Evolutionary conservation across 495 filamentous ascomycete species (phyloP).

Genomic region (Talaromyces wortmannii): DNA sequence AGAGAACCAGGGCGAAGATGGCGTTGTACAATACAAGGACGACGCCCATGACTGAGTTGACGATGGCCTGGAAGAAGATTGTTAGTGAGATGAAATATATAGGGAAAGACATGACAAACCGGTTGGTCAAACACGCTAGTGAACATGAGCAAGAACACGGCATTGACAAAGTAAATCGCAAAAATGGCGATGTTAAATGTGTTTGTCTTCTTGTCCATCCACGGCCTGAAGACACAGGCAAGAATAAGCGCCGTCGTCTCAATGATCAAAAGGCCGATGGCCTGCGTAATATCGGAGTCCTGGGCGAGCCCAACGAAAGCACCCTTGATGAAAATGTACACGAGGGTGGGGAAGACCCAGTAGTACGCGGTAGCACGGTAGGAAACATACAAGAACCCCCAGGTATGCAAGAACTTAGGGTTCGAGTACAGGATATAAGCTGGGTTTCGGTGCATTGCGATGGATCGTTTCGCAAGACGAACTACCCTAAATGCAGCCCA

Average conservation of each 20-base stretch:
- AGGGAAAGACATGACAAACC: constrained; percentile 35
- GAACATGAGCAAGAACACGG: constrained; percentile 66
- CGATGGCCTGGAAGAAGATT: constrained; percentile 40
- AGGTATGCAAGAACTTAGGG: constrained; percentile 76
- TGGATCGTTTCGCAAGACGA: constrained; percentile 69
- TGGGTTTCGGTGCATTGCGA: constrained; percentile 77
- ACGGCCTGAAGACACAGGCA: constrained; percentile 71
- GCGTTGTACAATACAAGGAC: constrained; percentile 81
- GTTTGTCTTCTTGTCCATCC: constrained; percentile 94
- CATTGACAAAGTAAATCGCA: constrained; percentile 73
- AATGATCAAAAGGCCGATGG: constrained; percentile 67
- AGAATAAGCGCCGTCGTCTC: constrained; percentile 65
- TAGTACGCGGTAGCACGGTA: constrained; percentile 89
- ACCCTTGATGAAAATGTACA: constrained; percentile 68
- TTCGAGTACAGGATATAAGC: constrained; percentile 89
- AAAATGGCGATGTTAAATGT: constrained; percentile 82
- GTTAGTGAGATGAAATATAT: background rate
- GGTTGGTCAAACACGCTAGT: constrained; percentile 66
- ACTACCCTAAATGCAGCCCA: constrained; percentile 78
- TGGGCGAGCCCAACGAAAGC: constrained; percentile 80
- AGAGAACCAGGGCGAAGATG: constrained; percentile 66
- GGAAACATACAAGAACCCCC: constrained; percentile 88
- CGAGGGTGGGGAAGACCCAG: constrained; percentile 68
- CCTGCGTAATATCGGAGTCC: constrained; percentile 53
- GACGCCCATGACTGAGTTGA: constrained; percentile 78